Conservation (phyloP, 768 basidiomycete species). For the Cystobasidium tubakii region DNA sequence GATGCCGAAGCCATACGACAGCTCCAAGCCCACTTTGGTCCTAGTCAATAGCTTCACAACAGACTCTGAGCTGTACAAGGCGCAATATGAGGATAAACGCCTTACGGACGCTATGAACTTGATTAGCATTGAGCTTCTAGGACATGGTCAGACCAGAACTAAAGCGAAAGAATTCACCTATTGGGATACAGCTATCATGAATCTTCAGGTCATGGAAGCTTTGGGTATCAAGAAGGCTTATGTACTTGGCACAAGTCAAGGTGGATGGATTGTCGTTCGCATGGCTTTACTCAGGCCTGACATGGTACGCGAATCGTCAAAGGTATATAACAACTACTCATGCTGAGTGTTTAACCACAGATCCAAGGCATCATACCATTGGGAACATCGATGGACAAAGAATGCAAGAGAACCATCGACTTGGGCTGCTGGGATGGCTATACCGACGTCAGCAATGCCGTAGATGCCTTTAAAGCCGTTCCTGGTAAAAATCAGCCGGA, state of each 20-base stretch:
- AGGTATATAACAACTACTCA: no score
- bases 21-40: constrained; percentile 19
- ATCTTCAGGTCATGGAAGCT: constrained; percentile 10
- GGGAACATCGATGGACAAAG: constrained; percentile 27
- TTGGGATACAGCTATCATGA: constrained; percentile 29
- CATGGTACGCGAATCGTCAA: background rate
- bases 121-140: constrained; percentile 17
- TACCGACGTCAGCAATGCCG: background rate
- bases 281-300: constrained; percentile 17
- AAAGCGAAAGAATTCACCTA: constrained; percentile 12
- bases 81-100: constrained; percentile 13
- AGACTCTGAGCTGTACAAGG: constrained; percentile 17
- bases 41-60: constrained; percentile 22
- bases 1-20: constrained; percentile 14
- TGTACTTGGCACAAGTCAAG: constrained; percentile 12
- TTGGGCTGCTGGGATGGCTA: constrained; percentile 27
- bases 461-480: constrained; percentile 1
- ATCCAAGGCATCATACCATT: constrained; percentile 13
- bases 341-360: background rate
- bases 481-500: background rate
- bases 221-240: constrained; percentile 25
- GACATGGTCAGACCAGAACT: constrained; percentile 16
- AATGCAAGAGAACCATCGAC: background rate
- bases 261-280: constrained; percentile 22
- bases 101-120: constrained; percentile 14